Evolutionary conservation across 108 stramenopile genomes (phyloP).

Genomic region (Fragilaria crotonensis): DNA sequence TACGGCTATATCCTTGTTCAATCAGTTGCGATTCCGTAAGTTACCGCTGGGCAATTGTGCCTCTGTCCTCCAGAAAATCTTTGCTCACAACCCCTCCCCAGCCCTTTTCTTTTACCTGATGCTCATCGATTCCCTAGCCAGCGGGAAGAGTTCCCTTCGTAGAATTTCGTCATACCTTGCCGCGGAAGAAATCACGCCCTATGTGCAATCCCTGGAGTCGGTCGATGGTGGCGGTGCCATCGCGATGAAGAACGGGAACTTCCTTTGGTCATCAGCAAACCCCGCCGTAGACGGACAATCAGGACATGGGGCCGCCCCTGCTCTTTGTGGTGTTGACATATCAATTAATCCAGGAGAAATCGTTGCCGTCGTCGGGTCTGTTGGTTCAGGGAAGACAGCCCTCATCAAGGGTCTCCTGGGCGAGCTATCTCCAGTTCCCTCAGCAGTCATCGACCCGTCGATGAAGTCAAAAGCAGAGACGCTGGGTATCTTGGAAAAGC

Average conservation of each 20-base stretch:
- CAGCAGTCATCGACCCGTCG: slow-evolving; percentile 24
- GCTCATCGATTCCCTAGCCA: slow-evolving; percentile 68
- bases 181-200: slow-evolving; percentile 53
- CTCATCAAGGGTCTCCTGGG: slow-evolving; percentile 77
- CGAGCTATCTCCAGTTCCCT: slow-evolving; percentile 67
- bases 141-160: slow-evolving; percentile 57
- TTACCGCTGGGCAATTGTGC: too few relatives aligned
- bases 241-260: slow-evolving; percentile 62
- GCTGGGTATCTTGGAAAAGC: slow-evolving; percentile 19
- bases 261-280: slow-evolving; percentile 45
- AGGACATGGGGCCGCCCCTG: slow-evolving; percentile 26
- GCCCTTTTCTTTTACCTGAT: slow-evolving; percentile 85
- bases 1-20: slow-evolving; percentile 91
- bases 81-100: too few relatives aligned
- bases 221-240: slow-evolving; percentile 46
- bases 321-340: slow-evolving; percentile 48
- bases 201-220: slow-evolving; percentile 35
- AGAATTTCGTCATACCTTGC: slow-evolving; percentile 58
- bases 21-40: slow-evolving; percentile 74
- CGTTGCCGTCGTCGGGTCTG: slow-evolving; percentile 81
- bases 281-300: slow-evolving; percentile 19
- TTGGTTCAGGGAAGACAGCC: slow-evolving; percentile 86
- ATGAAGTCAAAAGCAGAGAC: slow-evolving; percentile 3
- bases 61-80: too few relatives aligned
- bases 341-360: slow-evolving; percentile 60